Evolutionary conservation across 352 stramenopile species (phyloP).

Genomic region (Pythium scleroteichum): DNA sequence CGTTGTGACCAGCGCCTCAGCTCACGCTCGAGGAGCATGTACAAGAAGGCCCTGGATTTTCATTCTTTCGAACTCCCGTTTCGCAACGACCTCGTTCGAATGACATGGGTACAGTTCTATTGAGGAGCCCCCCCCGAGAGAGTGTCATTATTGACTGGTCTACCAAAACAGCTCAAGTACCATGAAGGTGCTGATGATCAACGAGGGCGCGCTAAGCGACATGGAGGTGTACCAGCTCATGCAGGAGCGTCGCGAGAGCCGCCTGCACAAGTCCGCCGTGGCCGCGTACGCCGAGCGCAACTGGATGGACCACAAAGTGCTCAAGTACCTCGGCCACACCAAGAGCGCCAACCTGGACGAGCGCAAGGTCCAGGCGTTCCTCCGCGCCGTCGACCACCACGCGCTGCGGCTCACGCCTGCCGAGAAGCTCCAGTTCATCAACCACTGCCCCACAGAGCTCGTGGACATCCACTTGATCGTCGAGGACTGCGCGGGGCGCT

Average conservation of each 20-base stretch:
- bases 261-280: constrained; percentile 74
- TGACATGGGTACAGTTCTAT: constrained; percentile 10
- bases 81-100: constrained; percentile 6
- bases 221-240: constrained; percentile 80
- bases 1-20: too few relatives aligned
- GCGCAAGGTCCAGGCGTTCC: constrained; percentile 58
- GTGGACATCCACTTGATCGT: constrained; percentile 86
- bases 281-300: constrained; percentile 83
- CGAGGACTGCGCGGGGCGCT: constrained; percentile 80
- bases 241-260: constrained; percentile 77
- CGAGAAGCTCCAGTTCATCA: constrained; percentile 87
- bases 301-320: constrained; percentile 90
- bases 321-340: constrained; percentile 84
- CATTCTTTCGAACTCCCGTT: too few relatives aligned
- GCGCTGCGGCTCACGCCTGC: constrained; percentile 55
- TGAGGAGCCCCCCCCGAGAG: neutral
- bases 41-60: too few relatives aligned
- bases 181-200: constrained; percentile 87
- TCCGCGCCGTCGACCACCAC: constrained; percentile 48
- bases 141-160: constrained; percentile 13
- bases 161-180: neutral
- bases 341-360: constrained; percentile 51
- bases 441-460: constrained; percentile 79
- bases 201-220: constrained; percentile 79
- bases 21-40: too few relatives aligned